Base-by-base conservation (phyloP, 2,329 filamentous ascomycete genomes). In the Davidsoniella eucalypti region DNA sequence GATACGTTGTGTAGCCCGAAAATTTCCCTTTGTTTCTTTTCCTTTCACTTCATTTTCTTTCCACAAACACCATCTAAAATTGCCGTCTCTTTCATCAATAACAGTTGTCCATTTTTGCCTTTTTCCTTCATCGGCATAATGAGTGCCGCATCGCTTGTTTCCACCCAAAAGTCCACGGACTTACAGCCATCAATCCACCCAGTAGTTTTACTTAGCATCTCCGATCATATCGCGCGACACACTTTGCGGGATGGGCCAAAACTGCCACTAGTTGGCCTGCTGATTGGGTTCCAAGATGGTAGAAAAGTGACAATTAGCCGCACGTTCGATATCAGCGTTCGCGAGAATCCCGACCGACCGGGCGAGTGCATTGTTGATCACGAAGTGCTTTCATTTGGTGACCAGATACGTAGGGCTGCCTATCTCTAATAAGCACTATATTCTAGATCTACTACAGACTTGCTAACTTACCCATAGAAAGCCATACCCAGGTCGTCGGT, bases 151-250 rank as follows among this genome's bases (percentile, higher is more conserved):
- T 41, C 78, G 49, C 71, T 85, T 54, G 62, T 87, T 44, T 84
- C 81, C 5, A 72, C 70, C 52, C 73, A 78, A 59, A 82, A 79
- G 64, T 73, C 78, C 57, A 74, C 75, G 40, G 85, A 92, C 64
- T 77, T 93, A 42, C 82, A 87, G 56, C 78, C 87, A 51, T 79
- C 87, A 58, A 78, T 98, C 16, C 92, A 98, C 61, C 92, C 92
- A 23, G 80, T 98, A 45, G 88, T 94, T 48, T 82, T 96, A 57
- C 84, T 98, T 66, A 93, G 84, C 56, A 92, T 98, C 59, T 94
- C 90, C 58, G 92, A 98, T 65, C 93, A 94, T 64, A 87, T 96
- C 63, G 94, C 90, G 52, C 79, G 92, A 54, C 88, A 94, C 64
- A 85, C 82, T 1, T 73, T 94, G 51, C 79, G 92, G 53, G 39